Evolutionary conservation across 495 filamentous ascomycete species (phyloP), one percentile per base, ranked within the genome.

Genomic region (Xylaria grammica): DNA sequence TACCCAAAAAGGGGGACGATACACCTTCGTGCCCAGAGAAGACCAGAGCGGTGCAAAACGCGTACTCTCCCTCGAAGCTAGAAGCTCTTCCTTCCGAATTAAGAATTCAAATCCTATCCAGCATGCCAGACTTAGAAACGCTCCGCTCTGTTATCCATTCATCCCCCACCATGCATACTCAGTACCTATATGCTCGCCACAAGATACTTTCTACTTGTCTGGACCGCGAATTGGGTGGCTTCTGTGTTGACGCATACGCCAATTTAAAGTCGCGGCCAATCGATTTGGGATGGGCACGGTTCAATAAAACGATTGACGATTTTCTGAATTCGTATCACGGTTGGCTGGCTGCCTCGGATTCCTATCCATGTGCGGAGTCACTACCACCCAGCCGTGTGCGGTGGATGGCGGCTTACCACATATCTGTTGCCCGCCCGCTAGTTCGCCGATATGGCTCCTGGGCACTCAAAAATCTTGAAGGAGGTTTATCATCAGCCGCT

Each of bases 151-250:
- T 77, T 10, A 60, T 72, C 34, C 67, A 44, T 24, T 69, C 71
- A 15, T 75, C 69, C 9, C 74, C 68, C 20, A 61, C 69, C 26
- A 77, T 71, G 54, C 57, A 73, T 44, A 55, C 73, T 46, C 73
- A 75, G 46, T 75, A 74, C 45, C 26, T 63, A 11, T 59, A 68
- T 15, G 60, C 71, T 45, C 67, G 57, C 5, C 57, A 49, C 26
- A 49, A n/a, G 1, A 60, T 60, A n/a, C 27, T 60, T 22, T 59
- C 38, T 13, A 10, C 26, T 4, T 46, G 40, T 34, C 42, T 49
- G 1, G 44, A 46, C 8, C 42, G 44, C 11, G 57, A 34, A 1
- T 29, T 60, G 17, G 29, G 22, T n/a, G 42, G 45, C 45, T 48
- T 50, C 17, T 24, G 24, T 13, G 27, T 17, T 11, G 42, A 60